Base-by-base conservation (phyloP, 352 stramenopile genomes). In the Pythium brachiatum region DNA sequence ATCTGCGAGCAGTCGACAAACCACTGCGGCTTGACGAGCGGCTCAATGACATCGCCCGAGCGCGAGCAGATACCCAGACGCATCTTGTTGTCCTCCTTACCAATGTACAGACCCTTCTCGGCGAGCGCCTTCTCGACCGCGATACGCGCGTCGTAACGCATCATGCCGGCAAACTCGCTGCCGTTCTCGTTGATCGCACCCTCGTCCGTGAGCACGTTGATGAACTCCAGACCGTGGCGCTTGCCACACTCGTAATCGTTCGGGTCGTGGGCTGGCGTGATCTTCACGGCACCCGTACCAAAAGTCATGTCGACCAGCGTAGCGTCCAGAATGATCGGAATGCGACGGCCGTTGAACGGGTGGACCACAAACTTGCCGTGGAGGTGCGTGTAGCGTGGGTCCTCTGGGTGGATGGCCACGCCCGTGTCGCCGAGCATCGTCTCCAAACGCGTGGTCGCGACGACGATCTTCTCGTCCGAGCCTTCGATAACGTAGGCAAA, bases 1-100 rank as follows among this genome's bases (percentile, higher is more conserved):
- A 96, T 95, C 59, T 92, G 69, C 53, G 86, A 77, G 68, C 88
- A 96, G 69, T 96, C 88, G 6, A 96, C 78, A 54, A 95, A 96
- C 98, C 98, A 99, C 83, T 99, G 98, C n/a, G 97, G 97, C 79
- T 98, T 99, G 44, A 99, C 95, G 61, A 99, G 92, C 26, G 98
- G 98, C 81, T 99, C 98, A 56, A 99, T 97, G 68, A 99, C 87
- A 77, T 99, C 97, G 47, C 96, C 96, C 38, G 96, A 99, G 55
- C 97, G 93, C 36, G 96, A 99, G 79, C 97, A 99, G 47, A 99
- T 78, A 38, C 96, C 94, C 15, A 99, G 81, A 36, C 94, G 86
- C 97, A 99, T 99, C 77, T 98, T 98, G 81, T 99, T 99, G 64
- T 96, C 88, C 67, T 93, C 83, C 78, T 99, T 99, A 64, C 96